Evolutionary conservation across 106 monocot genomes (phyloP).

Genomic region (Dendrobium nobile): DNA sequence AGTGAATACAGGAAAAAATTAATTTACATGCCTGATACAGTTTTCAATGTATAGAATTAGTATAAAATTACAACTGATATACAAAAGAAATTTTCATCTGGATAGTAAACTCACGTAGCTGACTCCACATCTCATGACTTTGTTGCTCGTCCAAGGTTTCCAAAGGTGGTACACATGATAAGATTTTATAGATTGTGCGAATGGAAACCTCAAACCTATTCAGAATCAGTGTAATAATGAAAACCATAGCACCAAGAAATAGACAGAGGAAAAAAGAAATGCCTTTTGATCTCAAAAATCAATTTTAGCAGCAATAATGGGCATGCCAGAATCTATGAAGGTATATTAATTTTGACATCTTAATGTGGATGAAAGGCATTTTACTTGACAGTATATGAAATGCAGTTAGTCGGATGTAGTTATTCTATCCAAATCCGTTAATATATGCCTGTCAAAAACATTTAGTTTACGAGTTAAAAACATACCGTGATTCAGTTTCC

Average conservation of each 20-base stretch:
- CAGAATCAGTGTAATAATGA: background rate
- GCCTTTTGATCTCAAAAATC: background rate
- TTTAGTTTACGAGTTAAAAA: background rate
- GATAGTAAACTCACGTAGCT: slow-evolving; percentile 28
- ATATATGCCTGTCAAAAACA: background rate
- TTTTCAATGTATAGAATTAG: background rate
- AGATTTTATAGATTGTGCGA: slow-evolving; percentile 33
- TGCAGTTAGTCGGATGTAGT: background rate
- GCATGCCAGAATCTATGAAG: background rate
- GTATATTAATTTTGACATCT: background rate
- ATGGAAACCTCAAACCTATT: slow-evolving; percentile 23
- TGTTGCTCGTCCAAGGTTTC: slow-evolving; percentile 30
- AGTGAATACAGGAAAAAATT: background rate
- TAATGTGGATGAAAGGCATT: background rate
- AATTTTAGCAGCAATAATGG: background rate
- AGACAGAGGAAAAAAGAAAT: too few species aligned
- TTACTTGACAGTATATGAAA: background rate
- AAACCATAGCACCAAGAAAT: background rate
- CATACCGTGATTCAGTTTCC: slow-evolving; percentile 17
- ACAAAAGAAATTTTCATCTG: background rate
- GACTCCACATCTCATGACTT: slow-evolving; percentile 60
- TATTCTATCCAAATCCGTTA: background rate
- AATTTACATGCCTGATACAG: background rate
- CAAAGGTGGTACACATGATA: slow-evolving; percentile 47
- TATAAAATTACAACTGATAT: background rate